Evolutionary conservation across 441 rosid genomes (phyloP).

Genomic region (Aquilaria agallochum): DNA sequence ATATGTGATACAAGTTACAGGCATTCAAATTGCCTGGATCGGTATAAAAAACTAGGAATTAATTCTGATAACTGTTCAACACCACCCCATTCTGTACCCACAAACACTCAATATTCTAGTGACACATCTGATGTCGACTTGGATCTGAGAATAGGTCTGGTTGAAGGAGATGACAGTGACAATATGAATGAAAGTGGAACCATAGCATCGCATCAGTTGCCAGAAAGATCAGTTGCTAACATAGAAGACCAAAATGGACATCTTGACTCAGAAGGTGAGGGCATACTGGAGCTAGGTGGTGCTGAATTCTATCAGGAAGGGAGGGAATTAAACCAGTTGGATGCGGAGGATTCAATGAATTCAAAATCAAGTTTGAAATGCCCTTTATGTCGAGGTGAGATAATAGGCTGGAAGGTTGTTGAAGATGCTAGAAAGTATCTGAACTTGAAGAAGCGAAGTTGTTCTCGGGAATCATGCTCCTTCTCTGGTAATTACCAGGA

Average conservation of each 20-base stretch:
- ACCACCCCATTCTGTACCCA: slow-evolving; percentile 28
- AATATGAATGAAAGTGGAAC: slow-evolving; percentile 24
- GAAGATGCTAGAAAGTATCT: slow-evolving; percentile 70
- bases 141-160: slow-evolving; percentile 26
- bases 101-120: slow-evolving; percentile 24
- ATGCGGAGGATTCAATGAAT: slow-evolving; percentile 22
- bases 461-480: slow-evolving; percentile 60
- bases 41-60: slow-evolving; percentile 50
- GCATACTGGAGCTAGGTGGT: slow-evolving; percentile 22
- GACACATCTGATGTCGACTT: slow-evolving; percentile 31
- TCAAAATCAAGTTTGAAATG: slow-evolving; percentile 42
- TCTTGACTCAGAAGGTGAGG: slow-evolving; percentile 29
- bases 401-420: slow-evolving; percentile 50
- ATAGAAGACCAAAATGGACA: slow-evolving; percentile 25
- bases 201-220: slow-evolving; percentile 17
- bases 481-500: slow-evolving; percentile 61
- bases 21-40: slow-evolving; percentile 72
- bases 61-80: slow-evolving; percentile 30
- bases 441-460: slow-evolving; percentile 53
- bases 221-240: slow-evolving; percentile 15
- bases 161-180: slow-evolving; percentile 28
- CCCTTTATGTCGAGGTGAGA: slow-evolving; percentile 60
- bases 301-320: slow-evolving; percentile 31
- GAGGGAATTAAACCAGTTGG: slow-evolving; percentile 34
- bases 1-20: slow-evolving; percentile 78